Conservation (phyloP, 2,329 filamentous ascomycete genomes). For the Phaeosphaeriaceae sp. region DNA sequence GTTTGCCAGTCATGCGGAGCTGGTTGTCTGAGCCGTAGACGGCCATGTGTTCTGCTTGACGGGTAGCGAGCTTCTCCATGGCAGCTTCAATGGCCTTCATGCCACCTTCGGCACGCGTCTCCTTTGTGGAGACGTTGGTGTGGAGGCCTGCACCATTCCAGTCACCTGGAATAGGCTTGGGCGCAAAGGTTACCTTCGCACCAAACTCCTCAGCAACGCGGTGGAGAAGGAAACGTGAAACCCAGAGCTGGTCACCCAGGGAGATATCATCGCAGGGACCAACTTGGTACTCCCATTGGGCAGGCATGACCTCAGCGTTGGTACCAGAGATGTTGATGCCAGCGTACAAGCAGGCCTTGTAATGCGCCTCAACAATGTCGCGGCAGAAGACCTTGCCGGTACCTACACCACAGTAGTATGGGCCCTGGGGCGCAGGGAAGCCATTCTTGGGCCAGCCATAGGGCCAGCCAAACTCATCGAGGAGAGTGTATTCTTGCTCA, state of each 20-base stretch:
- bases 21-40: slow-evolving; percentile 98
- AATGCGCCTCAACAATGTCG: slow-evolving; percentile 95
- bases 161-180: slow-evolving; percentile 93
- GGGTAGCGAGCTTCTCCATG: slow-evolving; percentile 63
- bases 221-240: slow-evolving; percentile 86
- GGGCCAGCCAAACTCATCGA: slow-evolving; percentile 84
- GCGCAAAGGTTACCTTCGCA: slow-evolving; percentile 91
- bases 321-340: slow-evolving; percentile 95
- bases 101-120: slow-evolving; percentile 88
- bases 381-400: slow-evolving; percentile 97
- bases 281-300: slow-evolving; percentile 98
- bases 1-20: slow-evolving; percentile 85
- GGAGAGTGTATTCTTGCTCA: slow-evolving; percentile 95
- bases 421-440: slow-evolving; percentile 90
- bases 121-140: slow-evolving; percentile 89
- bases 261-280: slow-evolving; percentile 83
- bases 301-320: slow-evolving; percentile 98
- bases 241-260: slow-evolving; percentile 97
- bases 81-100: slow-evolving; percentile 91
- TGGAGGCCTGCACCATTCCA: slow-evolving; percentile 98
- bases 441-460: slow-evolving; percentile 90
- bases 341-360: slow-evolving; percentile 87
- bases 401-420: slow-evolving; percentile 98
- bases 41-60: slow-evolving; percentile 69
- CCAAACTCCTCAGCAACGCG: slow-evolving; percentile 96